Evolutionary conservation across 2,329 filamentous ascomycete genomes (phyloP).

Genomic region (Colletotrichum neosansevieriae): DNA sequence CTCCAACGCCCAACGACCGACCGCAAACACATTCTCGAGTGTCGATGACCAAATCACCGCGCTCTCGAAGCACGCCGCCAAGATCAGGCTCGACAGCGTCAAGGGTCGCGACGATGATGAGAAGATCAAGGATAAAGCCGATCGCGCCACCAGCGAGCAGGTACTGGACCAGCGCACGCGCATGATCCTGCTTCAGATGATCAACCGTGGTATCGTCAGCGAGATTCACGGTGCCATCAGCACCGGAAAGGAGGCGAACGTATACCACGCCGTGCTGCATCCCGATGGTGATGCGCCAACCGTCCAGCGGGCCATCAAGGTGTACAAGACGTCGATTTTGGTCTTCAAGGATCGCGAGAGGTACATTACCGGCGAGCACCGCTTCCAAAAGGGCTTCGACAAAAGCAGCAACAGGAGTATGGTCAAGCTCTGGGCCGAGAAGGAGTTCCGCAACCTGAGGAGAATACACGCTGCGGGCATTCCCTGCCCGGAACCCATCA

Average conservation of each 20-base stretch:
- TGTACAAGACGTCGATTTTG: slow-evolving; percentile 98
- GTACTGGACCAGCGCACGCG: slow-evolving; percentile 93
- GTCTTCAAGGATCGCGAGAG: slow-evolving; percentile 98
- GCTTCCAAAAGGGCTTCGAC: slow-evolving; percentile 91
- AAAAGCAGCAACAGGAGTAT: slow-evolving; percentile 96
- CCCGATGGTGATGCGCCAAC: slow-evolving; percentile 67
- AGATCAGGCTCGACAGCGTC: slow-evolving; percentile 82
- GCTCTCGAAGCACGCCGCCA: slow-evolving; percentile 86
- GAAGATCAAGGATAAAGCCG: slow-evolving; percentile 85
- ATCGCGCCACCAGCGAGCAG: slow-evolving; percentile 93
- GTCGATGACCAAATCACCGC: slow-evolving; percentile 90
- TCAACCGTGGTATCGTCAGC: slow-evolving; percentile 89
- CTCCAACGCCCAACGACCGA: slow-evolving; percentile 82
- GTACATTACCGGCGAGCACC: slow-evolving; percentile 94
- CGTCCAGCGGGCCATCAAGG: slow-evolving; percentile 90
- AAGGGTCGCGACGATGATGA: slow-evolving; percentile 57
- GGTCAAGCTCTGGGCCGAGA: slow-evolving; percentile 99
- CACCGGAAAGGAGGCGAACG: slow-evolving; percentile 98
- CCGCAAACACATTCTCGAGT: slow-evolving; percentile 81
- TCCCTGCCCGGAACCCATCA: slow-evolving; percentile 88
- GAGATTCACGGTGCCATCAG: slow-evolving; percentile 96
- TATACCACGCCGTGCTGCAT: slow-evolving; percentile 86
- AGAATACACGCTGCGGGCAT: slow-evolving; percentile 87
- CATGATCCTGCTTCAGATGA: slow-evolving; percentile 96
- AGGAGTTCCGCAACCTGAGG: slow-evolving; percentile 94